Evolutionary conservation across 352 stramenopile genomes (phyloP), one percentile per base, ranked within the genome.

Genomic region (Globisporangium canariense): DNA sequence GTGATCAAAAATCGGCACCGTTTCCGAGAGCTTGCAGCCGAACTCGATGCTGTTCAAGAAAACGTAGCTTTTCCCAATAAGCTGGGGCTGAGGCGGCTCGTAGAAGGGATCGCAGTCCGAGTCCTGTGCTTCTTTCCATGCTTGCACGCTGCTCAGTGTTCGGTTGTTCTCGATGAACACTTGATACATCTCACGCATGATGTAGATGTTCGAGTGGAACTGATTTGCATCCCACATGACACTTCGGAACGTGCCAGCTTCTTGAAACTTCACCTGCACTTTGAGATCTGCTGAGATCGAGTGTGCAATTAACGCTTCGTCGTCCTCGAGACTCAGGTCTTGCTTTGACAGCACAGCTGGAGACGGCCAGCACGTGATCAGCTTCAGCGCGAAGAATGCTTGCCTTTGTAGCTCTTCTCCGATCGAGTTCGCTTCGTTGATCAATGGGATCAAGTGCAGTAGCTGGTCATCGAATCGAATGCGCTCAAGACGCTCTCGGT

Each of bases 121-220:
- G 0, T 79, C 70, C 25, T 79, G 77, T 0, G 56, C 70, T 10
- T 60, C 62, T 64, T 71, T 71, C 76, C 74, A 80, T 4, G 58
- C 64, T n/a, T 72, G 63, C 16, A 72, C 59, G 43, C 74, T 74
- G 1, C 63, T 30, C 20, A 85, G 30, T 7, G 77, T 65, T 8
- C 88, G 81, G 22, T 79, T 90, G 58, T 86, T 80, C 56, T 89
- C 78, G 49, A 94, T 90, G 47, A 93, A 94, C 8, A 85, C 76
- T 59, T 94, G 85, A 57, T 97, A 97, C 73, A 96, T 90, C 62
- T 96, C 87, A 13, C 88, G 79, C 89, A 97, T 97, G 13, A 78
- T 64, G 58, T 91, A 96, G 18, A 96, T 64, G 20, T 79, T 88
- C 38, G 81, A 65, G 28, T 93, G 74, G 58, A 97, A 96, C 59